Base-by-base conservation (phyloP, 768 basidiomycete genomes). In the Pisolithus albus region DNA sequence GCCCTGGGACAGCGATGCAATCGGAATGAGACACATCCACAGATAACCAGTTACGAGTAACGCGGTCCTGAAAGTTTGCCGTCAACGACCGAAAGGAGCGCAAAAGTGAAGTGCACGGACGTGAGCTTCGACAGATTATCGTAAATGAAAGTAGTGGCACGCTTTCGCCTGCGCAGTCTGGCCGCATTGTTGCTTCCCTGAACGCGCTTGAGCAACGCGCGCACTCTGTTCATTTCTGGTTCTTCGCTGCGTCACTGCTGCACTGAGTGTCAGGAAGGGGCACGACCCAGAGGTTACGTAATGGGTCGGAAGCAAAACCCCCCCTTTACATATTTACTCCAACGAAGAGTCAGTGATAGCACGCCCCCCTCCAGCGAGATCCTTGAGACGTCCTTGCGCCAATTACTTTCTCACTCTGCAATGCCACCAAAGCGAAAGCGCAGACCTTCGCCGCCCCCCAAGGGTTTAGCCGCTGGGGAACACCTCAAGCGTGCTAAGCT, bases 1-100 rank as follows among this genome's bases (percentile, higher is more conserved):
- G 8, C 71, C 66, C 56, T 81, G 76, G 16, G 82, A 83, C 5
- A 94, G 73, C 1, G 70, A 70, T 5, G 81, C 72, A 11, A 77
- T 75, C 4, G 94, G 94, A 48, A 96, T 74, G 5, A 79, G 69
- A n/a, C 85, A 56, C 68, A 96, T 78, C 92, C 93, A 98, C n/a
- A 80, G 46, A 65, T 90, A 83, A 11, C 92, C 92, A 5, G 72
- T 69, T 23, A 74, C 48, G 48, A 91, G 76, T 23, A 96, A 69
- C 5, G 70, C 41, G 3, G 77, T 55, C 65, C 90, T 90, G n/a
- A 11, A 52, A 18, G 43, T 41, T 23, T 19, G 9, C 48, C 28
- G n/a, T 60, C 30, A 50, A 47, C 5, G 48, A 45, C 36, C 16
- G 23, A 34, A 16, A 43, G 47, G 21, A 34, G 59, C 54, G 45